Base-by-base conservation (phyloP, 305 asterid genomes). In the Petunia hybrid region DNA sequence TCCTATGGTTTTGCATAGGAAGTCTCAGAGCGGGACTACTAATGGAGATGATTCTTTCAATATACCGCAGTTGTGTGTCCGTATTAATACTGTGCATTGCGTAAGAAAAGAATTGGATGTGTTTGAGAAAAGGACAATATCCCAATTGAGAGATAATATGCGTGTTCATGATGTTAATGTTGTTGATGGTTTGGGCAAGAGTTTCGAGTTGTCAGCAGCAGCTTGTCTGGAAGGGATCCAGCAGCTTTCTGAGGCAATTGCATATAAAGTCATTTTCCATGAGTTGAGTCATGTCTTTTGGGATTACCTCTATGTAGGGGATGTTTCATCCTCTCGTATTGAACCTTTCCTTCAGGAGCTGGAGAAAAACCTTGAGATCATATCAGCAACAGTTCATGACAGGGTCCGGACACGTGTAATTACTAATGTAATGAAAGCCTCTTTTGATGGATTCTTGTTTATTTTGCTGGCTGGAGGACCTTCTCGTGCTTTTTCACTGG, bases 401-500 rank as follows among this genome's bases (percentile, higher is more conserved):
- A 88, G 92, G 84, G 91, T 90, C 35, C 83, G 99, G 66, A 93
- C 99, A n/a, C 94, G 92, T 22, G 97, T 93, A 42, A 90, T 90
- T 16, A 93, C 95, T 46, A 92, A 91, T 51, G 86, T 95, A 68
- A 90, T 93, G 99, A 95, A 86, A 86, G 98, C 98, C 64, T 92
- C 94, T 14, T 90, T 93, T 48, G 97, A 95, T 80, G 99, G 98
- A 12, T 90, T 90, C 70, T 77, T 88, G 87, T 85, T 93, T 68
- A 91, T 95, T 84, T 87, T 95, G 92, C 95, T 95, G 63, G 97
- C 93, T 48, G 97, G 97, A n/a, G 95, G 94, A 35, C 92, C 92
- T 31, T 80, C 89, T 31, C 96, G 97, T 43, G 87, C 86, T 16
- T 94, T 91, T 79, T 85, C 85, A 22, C 64, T 85, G 77, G 89